These are phyloP conservation scores for Myriosclerotinia duriaeana DNA, from an alignment of 2,329 filamentous ascomycete genomes.

Conservation along the genomic window DNA sequence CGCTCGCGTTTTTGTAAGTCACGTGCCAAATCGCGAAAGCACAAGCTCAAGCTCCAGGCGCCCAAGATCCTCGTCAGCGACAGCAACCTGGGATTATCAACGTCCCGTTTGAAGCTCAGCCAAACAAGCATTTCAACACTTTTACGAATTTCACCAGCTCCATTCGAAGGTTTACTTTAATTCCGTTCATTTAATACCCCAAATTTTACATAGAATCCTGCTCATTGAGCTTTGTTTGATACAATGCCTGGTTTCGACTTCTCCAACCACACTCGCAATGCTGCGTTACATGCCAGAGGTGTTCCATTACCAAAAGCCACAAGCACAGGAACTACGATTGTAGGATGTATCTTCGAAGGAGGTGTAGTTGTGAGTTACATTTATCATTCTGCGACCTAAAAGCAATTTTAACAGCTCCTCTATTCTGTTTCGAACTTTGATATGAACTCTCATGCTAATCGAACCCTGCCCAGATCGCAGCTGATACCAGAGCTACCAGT, in stretches of 20 bases:
- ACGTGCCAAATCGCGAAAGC: slow-evolving; percentile 23
- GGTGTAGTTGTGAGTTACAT: slow-evolving; percentile 77
- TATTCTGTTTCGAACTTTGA: slow-evolving; percentile 2
- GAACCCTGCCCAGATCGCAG: slow-evolving; percentile 68
- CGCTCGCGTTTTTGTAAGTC: slow-evolving; percentile 20
- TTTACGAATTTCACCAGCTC: not conserved
- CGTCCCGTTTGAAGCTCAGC: slow-evolving; percentile 14
- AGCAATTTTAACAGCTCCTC: not conserved
- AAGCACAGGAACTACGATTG: slow-evolving; percentile 97
- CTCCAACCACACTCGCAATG: slow-evolving; percentile 99
- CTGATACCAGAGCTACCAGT: slow-evolving; percentile 95
- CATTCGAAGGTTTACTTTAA: not conserved
- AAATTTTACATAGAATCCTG: slow-evolving; percentile 6
- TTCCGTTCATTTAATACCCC: not conserved
- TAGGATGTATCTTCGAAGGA: slow-evolving; percentile 93
- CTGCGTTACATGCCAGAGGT: slow-evolving; percentile 88
- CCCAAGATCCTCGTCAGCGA: slow-evolving; percentile 25
- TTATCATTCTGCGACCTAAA: not conserved
- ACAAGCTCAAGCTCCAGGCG: slow-evolving; percentile 23
- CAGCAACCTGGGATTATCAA: slow-evolving; percentile 22
- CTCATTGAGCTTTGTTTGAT: slow-evolving; percentile 35
- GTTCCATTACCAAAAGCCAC: slow-evolving; percentile 96
- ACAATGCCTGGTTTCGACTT: slow-evolving; percentile 98
- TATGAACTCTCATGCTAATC: slow-evolving; percentile 27
- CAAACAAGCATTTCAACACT: slow-evolving; percentile 15